Conservation (phyloP, 2,329 filamentous ascomycete genomes). For the Paramyrothecium roridum region DNA sequence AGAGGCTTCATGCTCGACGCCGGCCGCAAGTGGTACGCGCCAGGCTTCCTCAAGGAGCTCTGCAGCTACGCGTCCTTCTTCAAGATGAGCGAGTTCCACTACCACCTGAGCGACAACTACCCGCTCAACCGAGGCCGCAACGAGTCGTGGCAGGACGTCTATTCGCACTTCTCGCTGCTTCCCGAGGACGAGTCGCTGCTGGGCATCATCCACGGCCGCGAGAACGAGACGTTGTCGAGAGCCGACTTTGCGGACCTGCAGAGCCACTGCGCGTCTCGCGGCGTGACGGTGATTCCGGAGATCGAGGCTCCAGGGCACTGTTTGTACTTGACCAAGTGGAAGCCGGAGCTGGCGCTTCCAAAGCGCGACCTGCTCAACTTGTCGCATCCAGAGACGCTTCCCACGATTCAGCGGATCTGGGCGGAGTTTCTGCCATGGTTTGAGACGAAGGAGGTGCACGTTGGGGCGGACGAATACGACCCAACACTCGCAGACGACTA, state of each 20-base stretch:
- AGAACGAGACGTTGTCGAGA: slow-evolving; percentile 43
- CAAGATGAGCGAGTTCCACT: slow-evolving; percentile 51
- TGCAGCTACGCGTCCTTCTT: slow-evolving; percentile 51
- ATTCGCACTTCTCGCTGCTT: slow-evolving; percentile 49
- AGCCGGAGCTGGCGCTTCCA: slow-evolving; percentile 43
- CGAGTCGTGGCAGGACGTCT: slow-evolving; percentile 39
- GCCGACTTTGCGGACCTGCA: slow-evolving; percentile 46
- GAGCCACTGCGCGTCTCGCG: slow-evolving; percentile 42
- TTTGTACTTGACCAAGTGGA: slow-evolving; percentile 51
- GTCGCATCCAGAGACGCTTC: slow-evolving; percentile 44
- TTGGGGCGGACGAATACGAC: slow-evolving; percentile 52
- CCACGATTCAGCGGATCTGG: slow-evolving; percentile 48
- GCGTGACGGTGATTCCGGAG: slow-evolving; percentile 50
- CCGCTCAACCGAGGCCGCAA: slow-evolving; percentile 24
- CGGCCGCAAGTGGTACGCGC: slow-evolving; percentile 54
- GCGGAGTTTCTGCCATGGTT: slow-evolving; percentile 52
- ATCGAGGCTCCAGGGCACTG: slow-evolving; percentile 52
- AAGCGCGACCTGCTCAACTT: slow-evolving; percentile 47
- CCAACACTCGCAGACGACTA: slow-evolving; percentile 41
- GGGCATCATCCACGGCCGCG: slow-evolving; percentile 1
- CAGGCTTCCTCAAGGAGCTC: slow-evolving; percentile 49
- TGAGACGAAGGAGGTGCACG: slow-evolving; percentile 45
- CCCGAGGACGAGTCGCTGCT: slow-evolving; percentile 39
- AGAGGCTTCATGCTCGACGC: slow-evolving; percentile 45
- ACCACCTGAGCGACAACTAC: slow-evolving; percentile 51